A percentile compares a stretch with the other conserved stretches of the same genome.
Conservation (phyloP, 2,329 filamentous ascomycete species). For the Claviceps citrina region DNA sequence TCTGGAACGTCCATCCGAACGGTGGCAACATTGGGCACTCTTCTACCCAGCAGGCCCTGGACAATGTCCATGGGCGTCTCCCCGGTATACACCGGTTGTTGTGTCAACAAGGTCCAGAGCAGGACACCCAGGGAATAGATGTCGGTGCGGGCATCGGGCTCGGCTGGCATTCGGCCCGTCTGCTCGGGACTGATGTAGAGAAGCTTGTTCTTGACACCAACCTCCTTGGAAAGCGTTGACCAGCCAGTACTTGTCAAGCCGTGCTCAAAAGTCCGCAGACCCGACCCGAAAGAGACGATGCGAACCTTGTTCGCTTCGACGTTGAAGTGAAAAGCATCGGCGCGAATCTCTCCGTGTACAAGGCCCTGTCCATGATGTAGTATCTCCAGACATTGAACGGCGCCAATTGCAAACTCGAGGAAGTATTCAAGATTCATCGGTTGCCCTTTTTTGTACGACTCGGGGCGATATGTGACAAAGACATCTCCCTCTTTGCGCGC, state of each 20-base stretch:
- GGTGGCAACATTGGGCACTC: constrained; percentile 60
- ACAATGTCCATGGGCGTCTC: constrained; percentile 76
- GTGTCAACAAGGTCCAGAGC: constrained; percentile 74
- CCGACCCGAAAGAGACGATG: constrained; percentile 73
- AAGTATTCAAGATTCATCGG: constrained; percentile 61
- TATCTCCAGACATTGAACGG: constrained; percentile 71
- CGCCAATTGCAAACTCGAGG: constrained; percentile 80
- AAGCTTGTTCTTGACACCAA: constrained; percentile 77
- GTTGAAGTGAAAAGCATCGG: constrained; percentile 82
- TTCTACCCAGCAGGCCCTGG: constrained; percentile 68
- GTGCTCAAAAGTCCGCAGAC: constrained; percentile 77
- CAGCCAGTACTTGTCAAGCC: constrained; percentile 74
- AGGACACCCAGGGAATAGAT: constrained; percentile 84
- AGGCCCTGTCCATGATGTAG: constrained; percentile 79
- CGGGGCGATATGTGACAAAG: constrained; percentile 29
- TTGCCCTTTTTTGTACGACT: constrained; percentile 32
- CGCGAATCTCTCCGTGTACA: constrained; percentile 80
- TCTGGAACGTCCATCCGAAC: constrained; percentile 74
- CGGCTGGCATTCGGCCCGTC: constrained; percentile 80
- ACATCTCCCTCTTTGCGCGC: constrained; percentile 36
- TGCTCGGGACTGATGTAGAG: constrained; percentile 90
- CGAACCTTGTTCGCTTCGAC: constrained; percentile 55
- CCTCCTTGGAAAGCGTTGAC: constrained; percentile 66
- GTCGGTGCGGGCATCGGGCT: constrained; percentile 82
- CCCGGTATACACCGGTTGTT: constrained; percentile 66